These are phyloP conservation scores for Spatholobus suberectus DNA, from an alignment of 306 rosid genomes.

Conservation along the genomic window DNA sequence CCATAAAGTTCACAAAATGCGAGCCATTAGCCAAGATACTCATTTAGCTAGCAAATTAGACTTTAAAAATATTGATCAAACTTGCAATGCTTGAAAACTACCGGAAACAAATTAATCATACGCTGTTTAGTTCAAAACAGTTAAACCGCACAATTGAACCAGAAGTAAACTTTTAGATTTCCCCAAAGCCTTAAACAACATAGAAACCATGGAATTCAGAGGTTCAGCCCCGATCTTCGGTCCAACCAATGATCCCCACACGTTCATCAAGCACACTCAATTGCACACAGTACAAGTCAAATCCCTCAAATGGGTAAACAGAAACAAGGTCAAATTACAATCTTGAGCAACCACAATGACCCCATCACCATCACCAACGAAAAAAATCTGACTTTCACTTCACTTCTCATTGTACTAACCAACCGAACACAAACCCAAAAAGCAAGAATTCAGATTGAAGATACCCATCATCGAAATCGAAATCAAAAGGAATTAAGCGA, in stretches of 20 bases:
- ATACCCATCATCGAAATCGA: constrained; percentile 36
- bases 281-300: constrained; percentile 42
- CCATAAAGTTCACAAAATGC: background rate
- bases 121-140: constrained; percentile 18
- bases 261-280: constrained; percentile 37
- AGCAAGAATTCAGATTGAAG: constrained; percentile 14
- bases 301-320: constrained; percentile 43
- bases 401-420: constrained; percentile 38
- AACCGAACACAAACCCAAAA: constrained; percentile 39
- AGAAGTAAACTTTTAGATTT: constrained; percentile 1
- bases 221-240: background rate
- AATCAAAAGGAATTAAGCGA: constrained; percentile 32
- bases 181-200: constrained; percentile 13
- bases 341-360: constrained; percentile 30
- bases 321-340: constrained; percentile 34
- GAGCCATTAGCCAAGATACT: constrained; percentile 24
- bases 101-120: constrained; percentile 28
- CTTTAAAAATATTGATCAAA: constrained; percentile 30
- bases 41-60: constrained; percentile 20
- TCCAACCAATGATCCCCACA: constrained; percentile 25
- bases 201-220: background rate
- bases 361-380: constrained; percentile 24
- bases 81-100: constrained; percentile 12
- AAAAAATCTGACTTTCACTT: constrained; percentile 34
- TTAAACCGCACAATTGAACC: constrained; percentile 34